Percentiles rank a stretch among this genome's conserved stretches.
Conservation (phyloP, 176 grass and related monocot species). For the Aegilops speltoides region DNA sequence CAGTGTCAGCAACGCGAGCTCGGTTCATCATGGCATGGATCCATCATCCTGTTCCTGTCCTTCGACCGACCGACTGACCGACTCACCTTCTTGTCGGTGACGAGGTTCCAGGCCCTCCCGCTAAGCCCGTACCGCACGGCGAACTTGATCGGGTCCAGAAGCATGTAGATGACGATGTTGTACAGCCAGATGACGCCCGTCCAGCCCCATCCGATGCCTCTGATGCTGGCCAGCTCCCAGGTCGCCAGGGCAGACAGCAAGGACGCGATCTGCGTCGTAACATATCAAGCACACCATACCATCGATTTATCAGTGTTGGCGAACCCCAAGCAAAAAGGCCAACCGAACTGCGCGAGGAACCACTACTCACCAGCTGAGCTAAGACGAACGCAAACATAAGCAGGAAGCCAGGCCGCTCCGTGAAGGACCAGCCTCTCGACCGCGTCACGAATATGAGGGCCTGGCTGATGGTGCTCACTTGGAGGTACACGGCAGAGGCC, state of each 20-base stretch:
- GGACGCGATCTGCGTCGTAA: constrained; percentile 41
- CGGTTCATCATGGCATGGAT: not conserved
- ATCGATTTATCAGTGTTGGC: not conserved
- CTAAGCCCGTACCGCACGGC: constrained; percentile 47
- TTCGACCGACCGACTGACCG: not conserved
- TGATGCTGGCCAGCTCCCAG: constrained; percentile 48
- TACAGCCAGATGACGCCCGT: constrained; percentile 60
- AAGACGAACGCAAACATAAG: constrained; percentile 53
- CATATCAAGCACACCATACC: not conserved
- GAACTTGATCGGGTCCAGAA: constrained; percentile 66
- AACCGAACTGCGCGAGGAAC: not conserved
- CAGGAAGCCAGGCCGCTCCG: constrained; percentile 59
- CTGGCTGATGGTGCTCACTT: constrained; percentile 86
- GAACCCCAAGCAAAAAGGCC: not conserved
- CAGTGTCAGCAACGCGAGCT: not conserved
- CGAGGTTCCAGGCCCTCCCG: constrained; percentile 61
- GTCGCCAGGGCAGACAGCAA: constrained; percentile 26
- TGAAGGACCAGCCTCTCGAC: constrained; percentile 65
- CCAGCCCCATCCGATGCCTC: constrained; percentile 69
- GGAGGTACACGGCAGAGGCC: constrained; percentile 69
- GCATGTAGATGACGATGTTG: constrained; percentile 52
- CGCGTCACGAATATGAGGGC: constrained; percentile 79
- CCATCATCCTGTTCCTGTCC: not conserved
- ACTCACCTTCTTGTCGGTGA: constrained; percentile 45
- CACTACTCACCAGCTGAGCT: constrained; percentile 53